phyloP scores from a whole-genome alignment of 495 filamentous ascomycete species.

The Penicillium cinerascens region DNA sequence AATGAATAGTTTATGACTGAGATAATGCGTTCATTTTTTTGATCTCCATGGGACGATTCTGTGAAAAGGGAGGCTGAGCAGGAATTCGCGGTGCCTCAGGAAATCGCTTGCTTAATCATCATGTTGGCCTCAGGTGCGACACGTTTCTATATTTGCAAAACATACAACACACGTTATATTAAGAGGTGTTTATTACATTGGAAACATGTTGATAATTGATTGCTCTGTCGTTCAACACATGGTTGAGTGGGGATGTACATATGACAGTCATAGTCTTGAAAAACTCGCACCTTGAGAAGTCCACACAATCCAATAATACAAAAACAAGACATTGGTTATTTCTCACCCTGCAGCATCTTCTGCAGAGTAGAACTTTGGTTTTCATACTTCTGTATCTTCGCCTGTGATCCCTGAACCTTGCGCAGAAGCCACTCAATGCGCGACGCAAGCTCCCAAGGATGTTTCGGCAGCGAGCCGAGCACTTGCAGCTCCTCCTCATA shows the following conservation, averaged over 20 bases:
- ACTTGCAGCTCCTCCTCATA: conserved; percentile 73
- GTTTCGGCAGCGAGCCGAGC: conserved; percentile 57
- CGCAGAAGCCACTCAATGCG: conserved; percentile 67
- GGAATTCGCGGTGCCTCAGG: not conserved
- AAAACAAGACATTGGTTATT: conserved; percentile 9
- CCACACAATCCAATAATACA: not conserved
- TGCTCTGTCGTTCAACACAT: not conserved
- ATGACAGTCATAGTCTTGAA: not conserved
- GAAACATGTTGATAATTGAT: not conserved
- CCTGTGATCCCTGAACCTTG: conserved; percentile 70
- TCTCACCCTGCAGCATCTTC: conserved; percentile 44
- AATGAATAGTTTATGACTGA: not conserved
- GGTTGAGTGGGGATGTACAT: not conserved
- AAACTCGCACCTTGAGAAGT: not conserved
- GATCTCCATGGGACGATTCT: not conserved
- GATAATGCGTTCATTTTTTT: not conserved
- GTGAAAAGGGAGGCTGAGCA: not conserved
- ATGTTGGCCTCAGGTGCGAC: not conserved
- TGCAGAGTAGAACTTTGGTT: conserved; percentile 66
- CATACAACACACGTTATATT: not conserved
- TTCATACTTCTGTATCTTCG: conserved; percentile 73
- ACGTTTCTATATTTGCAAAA: not conserved
- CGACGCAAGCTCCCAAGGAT: conserved; percentile 57
- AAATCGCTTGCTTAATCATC: not conserved
- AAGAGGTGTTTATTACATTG: not conserved